Evolutionary conservation across 306 rosid genomes (phyloP).

Genomic region (Medicago arabica): DNA sequence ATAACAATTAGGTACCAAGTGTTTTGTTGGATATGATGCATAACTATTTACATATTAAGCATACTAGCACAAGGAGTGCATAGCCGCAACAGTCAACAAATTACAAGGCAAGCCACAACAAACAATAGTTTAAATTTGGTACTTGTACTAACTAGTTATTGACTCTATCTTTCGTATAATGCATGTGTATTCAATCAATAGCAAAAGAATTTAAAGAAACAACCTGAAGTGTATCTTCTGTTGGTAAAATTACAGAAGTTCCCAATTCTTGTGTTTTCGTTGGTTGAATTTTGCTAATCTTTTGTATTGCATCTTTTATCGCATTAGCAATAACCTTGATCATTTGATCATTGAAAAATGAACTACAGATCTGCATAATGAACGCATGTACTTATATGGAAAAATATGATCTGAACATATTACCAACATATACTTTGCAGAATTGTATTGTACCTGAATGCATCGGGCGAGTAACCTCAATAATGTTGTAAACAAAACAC

Average conservation of each 20-base stretch:
- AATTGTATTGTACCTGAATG: slow-evolving; percentile 35
- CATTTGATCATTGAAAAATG: neutral
- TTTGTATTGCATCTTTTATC: slow-evolving; percentile 3
- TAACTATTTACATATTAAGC: too few species aligned
- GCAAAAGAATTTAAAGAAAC: neutral
- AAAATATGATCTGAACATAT: slow-evolving; percentile 2
- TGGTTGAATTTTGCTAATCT: neutral
- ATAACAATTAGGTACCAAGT: too few species aligned
- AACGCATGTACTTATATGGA: neutral
- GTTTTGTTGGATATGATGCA: too few species aligned
- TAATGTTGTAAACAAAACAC: neutral
- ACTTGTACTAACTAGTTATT: too few species aligned
- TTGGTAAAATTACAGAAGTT: neutral
- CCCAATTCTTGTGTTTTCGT: neutral
- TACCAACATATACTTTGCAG: neutral
- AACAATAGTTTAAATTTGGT: too few species aligned
- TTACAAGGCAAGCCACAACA: too few species aligned
- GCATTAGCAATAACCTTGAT: neutral
- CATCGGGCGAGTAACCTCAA: slow-evolving; percentile 26
- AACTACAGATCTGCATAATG: slow-evolving; percentile 28
- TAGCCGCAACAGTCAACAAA: too few species aligned
- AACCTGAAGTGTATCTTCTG: slow-evolving; percentile 37
- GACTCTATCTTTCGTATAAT: neutral
- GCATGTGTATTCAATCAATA: neutral
- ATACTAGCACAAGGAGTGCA: too few species aligned